A percentile compares a stretch with the other conserved stretches of the same genome.
Evolutionary conservation across 176 grass and related monocot species (phyloP).

Genomic region (Carex scoparia): DNA sequence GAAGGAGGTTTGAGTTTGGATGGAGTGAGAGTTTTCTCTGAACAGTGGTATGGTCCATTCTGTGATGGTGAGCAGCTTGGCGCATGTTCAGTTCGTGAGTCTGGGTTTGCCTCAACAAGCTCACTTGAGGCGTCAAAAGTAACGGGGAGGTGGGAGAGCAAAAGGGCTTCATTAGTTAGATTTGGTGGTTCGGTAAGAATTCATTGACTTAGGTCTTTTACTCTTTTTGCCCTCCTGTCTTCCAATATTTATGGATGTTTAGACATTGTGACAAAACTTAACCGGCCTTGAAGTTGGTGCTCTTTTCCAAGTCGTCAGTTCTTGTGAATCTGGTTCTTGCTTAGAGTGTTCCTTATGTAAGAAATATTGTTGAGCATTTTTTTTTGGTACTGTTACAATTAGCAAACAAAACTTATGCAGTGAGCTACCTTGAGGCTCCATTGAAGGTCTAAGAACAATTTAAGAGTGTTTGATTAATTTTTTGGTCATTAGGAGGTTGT

Average conservation of each 20-base stretch:
- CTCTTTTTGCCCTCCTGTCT: background rate
- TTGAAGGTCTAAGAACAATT: background rate
- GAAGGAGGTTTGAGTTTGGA: conserved; percentile 39
- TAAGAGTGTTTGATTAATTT: conserved; percentile 9
- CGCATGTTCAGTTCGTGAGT: conserved; percentile 54
- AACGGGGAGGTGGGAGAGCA: conserved; percentile 40
- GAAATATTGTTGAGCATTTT: background rate
- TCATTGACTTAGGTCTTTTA: background rate
- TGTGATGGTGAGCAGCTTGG: conserved; percentile 82
- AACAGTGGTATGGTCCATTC: conserved; percentile 82
- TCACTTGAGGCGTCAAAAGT: conserved; percentile 42
- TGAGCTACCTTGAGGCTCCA: background rate
- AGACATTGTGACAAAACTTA: background rate
- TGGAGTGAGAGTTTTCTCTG: conserved; percentile 66
- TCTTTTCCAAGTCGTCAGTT: background rate
- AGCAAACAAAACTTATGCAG: background rate
- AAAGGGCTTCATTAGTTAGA: conserved; percentile 30
- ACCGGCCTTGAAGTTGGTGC: background rate
- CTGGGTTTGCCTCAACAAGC: conserved; percentile 58
- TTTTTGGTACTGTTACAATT: background rate
- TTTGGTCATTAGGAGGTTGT: conserved; percentile 46
- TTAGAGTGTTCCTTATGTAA: background rate
- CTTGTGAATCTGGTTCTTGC: background rate
- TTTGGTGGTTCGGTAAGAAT: conserved; percentile 47
- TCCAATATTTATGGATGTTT: background rate